Percentiles rank a stretch among this genome's conserved stretches.
Evolutionary conservation across 2,329 filamentous ascomycete genomes (phyloP).

Genomic region (Alternaria postmessia): DNA sequence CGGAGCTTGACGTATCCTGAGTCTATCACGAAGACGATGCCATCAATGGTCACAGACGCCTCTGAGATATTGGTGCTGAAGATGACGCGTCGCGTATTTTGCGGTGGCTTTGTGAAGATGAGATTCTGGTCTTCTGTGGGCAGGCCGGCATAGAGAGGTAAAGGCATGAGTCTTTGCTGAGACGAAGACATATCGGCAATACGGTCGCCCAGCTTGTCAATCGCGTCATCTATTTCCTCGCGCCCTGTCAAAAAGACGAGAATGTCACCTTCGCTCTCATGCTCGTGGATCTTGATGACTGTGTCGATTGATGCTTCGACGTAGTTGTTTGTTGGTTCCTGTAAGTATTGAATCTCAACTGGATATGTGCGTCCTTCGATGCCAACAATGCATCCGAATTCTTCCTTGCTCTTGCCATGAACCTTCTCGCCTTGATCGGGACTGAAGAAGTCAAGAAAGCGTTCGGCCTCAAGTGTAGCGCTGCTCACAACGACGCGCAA

Average conservation of each 20-base stretch:
- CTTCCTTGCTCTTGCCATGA: constrained; percentile 51
- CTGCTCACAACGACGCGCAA: constrained; percentile 90
- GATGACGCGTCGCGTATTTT: constrained; percentile 87
- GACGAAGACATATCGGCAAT: constrained; percentile 68
- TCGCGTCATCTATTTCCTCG: constrained; percentile 86
- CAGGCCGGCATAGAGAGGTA: constrained; percentile 89
- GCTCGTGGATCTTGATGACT: constrained; percentile 84
- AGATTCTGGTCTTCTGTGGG: constrained; percentile 93
- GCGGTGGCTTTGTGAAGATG: constrained; percentile 84
- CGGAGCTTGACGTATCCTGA: constrained; percentile 90
- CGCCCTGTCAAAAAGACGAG: constrained; percentile 90
- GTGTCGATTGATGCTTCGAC: constrained; percentile 82
- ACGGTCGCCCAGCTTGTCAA: constrained; percentile 81
- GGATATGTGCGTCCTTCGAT: constrained; percentile 88
- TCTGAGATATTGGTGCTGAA: constrained; percentile 96
- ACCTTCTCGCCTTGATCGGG: constrained; percentile 53
- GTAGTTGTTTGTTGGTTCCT: constrained; percentile 83
- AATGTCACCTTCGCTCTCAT: constrained; percentile 84
- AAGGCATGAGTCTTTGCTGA: constrained; percentile 68
- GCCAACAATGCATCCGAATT: constrained; percentile 74
- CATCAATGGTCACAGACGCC: constrained; percentile 91
- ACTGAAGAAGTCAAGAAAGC: constrained; percentile 81
- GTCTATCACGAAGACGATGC: constrained; percentile 90
- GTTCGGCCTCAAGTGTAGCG: constrained; percentile 89
- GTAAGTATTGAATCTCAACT: constrained; percentile 84